phyloP scores from a whole-genome alignment of 225 moss, liverwort and hornwort species.

The Lunularia cruciata region DNA sequence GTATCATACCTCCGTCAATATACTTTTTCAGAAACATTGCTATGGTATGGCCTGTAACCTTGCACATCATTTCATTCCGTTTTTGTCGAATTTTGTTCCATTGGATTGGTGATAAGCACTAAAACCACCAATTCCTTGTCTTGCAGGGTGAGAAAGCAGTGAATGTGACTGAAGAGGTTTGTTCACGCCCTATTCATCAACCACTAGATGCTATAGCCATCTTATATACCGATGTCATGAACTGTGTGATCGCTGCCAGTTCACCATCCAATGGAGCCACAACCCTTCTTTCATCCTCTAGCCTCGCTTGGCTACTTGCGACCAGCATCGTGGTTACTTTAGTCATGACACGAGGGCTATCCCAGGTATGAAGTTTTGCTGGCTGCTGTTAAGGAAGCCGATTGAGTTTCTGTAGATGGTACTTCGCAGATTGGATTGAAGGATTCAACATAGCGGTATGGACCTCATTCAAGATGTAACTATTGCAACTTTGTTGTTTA shows the following conservation, averaged over 20 bases:
- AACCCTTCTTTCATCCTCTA: neutral
- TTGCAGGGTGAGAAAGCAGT: constrained; percentile 21
- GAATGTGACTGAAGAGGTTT: constrained; percentile 21
- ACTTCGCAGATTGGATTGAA: no score
- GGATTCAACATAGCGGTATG: no score
- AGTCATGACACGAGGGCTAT: no score
- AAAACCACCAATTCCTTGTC: neutral
- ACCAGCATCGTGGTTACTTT: neutral
- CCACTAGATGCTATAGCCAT: constrained; percentile 13
- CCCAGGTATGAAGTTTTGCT: no score
- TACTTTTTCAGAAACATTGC: constrained; percentile 37
- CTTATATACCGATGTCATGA: constrained; percentile 19
- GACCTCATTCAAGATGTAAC: no score
- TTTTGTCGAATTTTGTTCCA: neutral
- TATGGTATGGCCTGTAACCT: constrained; percentile 18
- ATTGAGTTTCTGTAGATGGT: no score
- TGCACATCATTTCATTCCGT: neutral
- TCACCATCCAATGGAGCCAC: neutral
- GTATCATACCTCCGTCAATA: constrained; percentile 16
- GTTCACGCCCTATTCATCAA: constrained; percentile 12
- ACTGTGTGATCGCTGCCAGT: constrained; percentile 11
- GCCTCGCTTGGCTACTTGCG: neutral
- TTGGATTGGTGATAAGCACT: neutral
- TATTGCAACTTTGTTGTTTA: no score
- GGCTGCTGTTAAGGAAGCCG: no score